Conservation (phyloP, 805 yeast species). For the Barnettozyma populi region DNA sequence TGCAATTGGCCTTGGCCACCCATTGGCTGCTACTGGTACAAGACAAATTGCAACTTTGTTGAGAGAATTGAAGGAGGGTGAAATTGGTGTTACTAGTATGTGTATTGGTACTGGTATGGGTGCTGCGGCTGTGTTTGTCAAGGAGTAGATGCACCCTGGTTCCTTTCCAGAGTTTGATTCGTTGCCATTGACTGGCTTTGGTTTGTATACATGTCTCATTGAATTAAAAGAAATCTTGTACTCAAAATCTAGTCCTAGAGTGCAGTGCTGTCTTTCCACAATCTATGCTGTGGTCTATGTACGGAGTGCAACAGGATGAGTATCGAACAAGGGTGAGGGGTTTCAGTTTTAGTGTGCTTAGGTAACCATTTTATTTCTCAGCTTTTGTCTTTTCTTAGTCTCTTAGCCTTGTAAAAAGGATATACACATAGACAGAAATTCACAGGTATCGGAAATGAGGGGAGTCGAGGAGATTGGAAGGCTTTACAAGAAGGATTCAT, state of each 20-base stretch:
- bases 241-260: too few relatives aligned
- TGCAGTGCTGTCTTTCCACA: too few relatives aligned
- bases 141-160: too few relatives aligned
- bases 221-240: background rate
- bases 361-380: too few relatives aligned
- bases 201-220: background rate
- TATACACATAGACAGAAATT: too few relatives aligned
- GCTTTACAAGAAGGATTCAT: constrained; percentile 16
- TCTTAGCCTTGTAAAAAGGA: too few relatives aligned
- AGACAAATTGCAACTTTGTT: constrained; percentile 88
- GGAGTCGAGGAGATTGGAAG: constrained; percentile 21
- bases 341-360: too few relatives aligned
- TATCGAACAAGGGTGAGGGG: too few relatives aligned
- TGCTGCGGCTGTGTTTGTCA: constrained; percentile 82
- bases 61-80: constrained; percentile 71
- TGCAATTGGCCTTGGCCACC: constrained; percentile 95
- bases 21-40: constrained; percentile 86
- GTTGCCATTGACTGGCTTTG: constrained; percentile 1
- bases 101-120: constrained; percentile 99
- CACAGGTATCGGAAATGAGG: too few relatives aligned
- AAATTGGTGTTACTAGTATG: constrained; percentile 91
- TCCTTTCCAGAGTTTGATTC: background rate
- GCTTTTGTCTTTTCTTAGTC: too few relatives aligned
- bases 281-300: too few relatives aligned
- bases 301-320: too few relatives aligned